These are phyloP conservation scores for Cordia subcordata DNA, from an alignment of 257 asterid species.

Conservation along the genomic window DNA sequence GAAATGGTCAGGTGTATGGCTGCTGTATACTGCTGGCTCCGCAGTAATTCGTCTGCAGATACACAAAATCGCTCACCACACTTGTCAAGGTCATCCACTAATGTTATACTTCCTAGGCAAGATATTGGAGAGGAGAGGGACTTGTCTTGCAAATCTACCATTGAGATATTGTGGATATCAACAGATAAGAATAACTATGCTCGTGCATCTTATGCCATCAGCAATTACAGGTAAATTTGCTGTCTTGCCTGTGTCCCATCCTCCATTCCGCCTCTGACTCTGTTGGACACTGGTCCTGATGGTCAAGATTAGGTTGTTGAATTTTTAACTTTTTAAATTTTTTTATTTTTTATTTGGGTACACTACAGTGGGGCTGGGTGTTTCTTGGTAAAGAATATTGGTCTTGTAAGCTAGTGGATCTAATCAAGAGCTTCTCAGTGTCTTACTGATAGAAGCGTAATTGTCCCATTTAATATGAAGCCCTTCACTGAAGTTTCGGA, in stretches of 20 bases:
- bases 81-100: slow-evolving; percentile 35
- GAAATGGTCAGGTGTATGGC: slow-evolving; percentile 69
- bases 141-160: slow-evolving; percentile 31
- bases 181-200: slow-evolving; percentile 42
- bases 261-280: not conserved
- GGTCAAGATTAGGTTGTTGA: too few relatives aligned
- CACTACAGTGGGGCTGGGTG: too few relatives aligned
- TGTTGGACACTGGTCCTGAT: not conserved
- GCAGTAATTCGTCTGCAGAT: slow-evolving; percentile 25
- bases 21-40: slow-evolving; percentile 54
- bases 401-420: too few relatives aligned
- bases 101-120: slow-evolving; percentile 32
- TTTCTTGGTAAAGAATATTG: too few relatives aligned
- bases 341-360: too few relatives aligned
- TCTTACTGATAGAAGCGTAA: too few relatives aligned
- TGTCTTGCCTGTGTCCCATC: not conserved
- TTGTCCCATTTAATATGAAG: too few relatives aligned
- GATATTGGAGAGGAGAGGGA: slow-evolving; percentile 30
- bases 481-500: too few relatives aligned
- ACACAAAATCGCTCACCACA: slow-evolving; percentile 27
- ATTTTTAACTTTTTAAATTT: too few relatives aligned
- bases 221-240: slow-evolving; percentile 40
- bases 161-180: slow-evolving; percentile 51
- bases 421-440: too few relatives aligned
- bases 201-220: slow-evolving; percentile 55